A percentile compares a stretch with the other conserved stretches of the same genome.
These are phyloP conservation scores for Tremella mesenterica DNA, from an alignment of 768 basidiomycete genomes.

Conservation along the genomic window DNA sequence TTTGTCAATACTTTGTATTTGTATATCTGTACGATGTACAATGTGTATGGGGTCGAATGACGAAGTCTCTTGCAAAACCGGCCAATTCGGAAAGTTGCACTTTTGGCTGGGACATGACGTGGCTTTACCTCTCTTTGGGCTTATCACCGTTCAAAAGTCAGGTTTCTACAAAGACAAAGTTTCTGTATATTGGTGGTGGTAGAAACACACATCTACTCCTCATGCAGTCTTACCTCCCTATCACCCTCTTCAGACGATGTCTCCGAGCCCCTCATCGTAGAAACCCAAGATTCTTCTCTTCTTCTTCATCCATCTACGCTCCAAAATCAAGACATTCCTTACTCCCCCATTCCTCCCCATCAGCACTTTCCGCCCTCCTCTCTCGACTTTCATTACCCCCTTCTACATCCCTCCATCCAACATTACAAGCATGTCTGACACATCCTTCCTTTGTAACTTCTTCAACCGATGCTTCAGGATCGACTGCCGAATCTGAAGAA, in stretches of 20 bases:
- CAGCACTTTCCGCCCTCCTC: conserved; percentile 37
- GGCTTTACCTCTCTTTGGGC: too few relatives aligned
- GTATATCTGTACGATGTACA: too few relatives aligned
- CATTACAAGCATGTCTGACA: conserved; percentile 33
- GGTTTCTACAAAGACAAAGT: too few relatives aligned
- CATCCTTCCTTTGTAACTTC: conserved; percentile 30
- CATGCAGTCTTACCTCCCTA: background rate
- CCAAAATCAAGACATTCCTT: conserved; percentile 1
- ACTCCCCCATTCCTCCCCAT: conserved; percentile 11
- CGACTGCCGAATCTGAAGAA: background rate
- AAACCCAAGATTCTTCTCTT: background rate
- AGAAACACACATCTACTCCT: too few relatives aligned
- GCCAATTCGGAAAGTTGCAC: too few relatives aligned
- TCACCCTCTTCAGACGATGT: background rate
- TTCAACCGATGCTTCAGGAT: background rate
- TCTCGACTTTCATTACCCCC: conserved; percentile 33
- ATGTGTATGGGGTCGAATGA: too few relatives aligned
- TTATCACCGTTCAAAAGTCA: too few relatives aligned
- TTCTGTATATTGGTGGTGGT: too few relatives aligned
- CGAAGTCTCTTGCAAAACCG: too few relatives aligned
- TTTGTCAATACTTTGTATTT: too few relatives aligned
- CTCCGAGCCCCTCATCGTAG: background rate
- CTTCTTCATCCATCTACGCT: background rate
- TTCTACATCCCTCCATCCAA: conserved; percentile 17
- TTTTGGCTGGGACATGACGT: too few relatives aligned